Evolutionary conservation across 495 filamentous ascomycete genomes (phyloP), one percentile per base, ranked within the genome.

Genomic region (Sordaria brevicollis): DNA sequence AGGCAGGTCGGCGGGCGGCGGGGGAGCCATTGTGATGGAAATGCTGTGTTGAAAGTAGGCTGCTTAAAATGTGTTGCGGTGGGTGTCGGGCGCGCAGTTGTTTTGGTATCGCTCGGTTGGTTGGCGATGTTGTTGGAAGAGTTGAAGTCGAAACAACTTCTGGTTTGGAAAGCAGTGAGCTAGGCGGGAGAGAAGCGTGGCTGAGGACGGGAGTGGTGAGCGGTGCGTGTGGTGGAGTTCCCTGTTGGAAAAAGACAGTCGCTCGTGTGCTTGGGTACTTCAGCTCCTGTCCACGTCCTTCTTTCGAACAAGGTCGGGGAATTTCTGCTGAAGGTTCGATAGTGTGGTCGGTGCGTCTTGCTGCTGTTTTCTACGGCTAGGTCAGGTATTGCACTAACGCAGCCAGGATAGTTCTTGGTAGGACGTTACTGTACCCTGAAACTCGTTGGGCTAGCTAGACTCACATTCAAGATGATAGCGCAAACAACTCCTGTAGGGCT

Each of bases 1-100:
- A 76, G 93, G 90, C 83, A 91, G 76, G 72, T 83, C 86, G 25
- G 88, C 83, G 34, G 91, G 81, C 73, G 91, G 92, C 79, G 91
- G 91, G 83, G 92, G 91, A 81, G 92, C 90, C 92, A 95, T 96
- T 70, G 57, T 66, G 67, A 57, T 39, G 8, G 33, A 34, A 65
- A 31, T 72, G 17, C 39, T 37, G 35, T 62, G 33, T 29, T 17
- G 49, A 31, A 62, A 31, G 25, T 17, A 6, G 25, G 25, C 8
- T 31, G 49, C 49, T 62, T 62, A 31, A 62, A 33, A 6, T 62
- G 15, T 31, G 49, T 8, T 62, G 49, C 17, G 3, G 49, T 62
- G 11, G 25, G 49, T 62, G 49, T 62, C 49, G 11, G 49, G 49
- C 49, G 49, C 25, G 5, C n/a, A n/a, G 25, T 31, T 31, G 25